Percentiles rank a stretch among this genome's conserved stretches.
phyloP scores from a whole-genome alignment of 148 eudicot genomes.

The Cornus suecica region DNA sequence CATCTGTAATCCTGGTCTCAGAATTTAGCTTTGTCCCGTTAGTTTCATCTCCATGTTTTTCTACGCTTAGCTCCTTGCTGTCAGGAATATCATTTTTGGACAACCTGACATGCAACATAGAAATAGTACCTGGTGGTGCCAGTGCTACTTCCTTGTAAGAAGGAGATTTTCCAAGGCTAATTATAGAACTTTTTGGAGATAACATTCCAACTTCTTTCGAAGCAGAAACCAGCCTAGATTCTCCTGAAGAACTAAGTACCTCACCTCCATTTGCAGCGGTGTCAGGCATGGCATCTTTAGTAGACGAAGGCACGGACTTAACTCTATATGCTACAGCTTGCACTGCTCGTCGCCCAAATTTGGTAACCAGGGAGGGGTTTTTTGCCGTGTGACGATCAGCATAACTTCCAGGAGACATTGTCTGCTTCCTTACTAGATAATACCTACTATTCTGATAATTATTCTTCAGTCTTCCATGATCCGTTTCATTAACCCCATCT shows the following conservation, averaged over 20 bases:
- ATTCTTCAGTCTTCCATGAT: conserved; percentile 51
- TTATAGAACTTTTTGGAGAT: conserved; percentile 63
- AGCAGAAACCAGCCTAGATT: conserved; percentile 22
- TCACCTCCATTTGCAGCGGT: conserved; percentile 41
- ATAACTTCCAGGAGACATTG: conserved; percentile 55
- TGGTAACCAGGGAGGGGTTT: conserved; percentile 45
- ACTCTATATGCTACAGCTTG: conserved; percentile 84
- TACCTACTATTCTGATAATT: conserved; percentile 54
- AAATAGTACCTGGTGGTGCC: conserved; percentile 91
- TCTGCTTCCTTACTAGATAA: conserved; percentile 70
- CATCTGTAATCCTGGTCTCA: conserved; percentile 19
- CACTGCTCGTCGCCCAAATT: conserved; percentile 76
- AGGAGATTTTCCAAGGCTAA: conserved; percentile 89
- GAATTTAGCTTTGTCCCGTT: conserved; percentile 25
- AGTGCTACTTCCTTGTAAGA: conserved; percentile 98
- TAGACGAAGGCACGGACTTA: conserved; percentile 67
- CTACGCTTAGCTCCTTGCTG: conserved; percentile 25
- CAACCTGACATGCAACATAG: conserved; percentile 57
- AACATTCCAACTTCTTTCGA: conserved; percentile 36
- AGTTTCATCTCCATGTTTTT: conserved; percentile 31
- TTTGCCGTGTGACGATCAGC: conserved; percentile 59
- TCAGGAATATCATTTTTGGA: conserved; percentile 33
- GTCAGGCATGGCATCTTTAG: conserved; percentile 39
- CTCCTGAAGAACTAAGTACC: conserved; percentile 23
- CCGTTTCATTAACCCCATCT: conserved; percentile 54